Percentiles rank a stretch among this genome's conserved stretches.
Evolutionary conservation across 2,329 filamentous ascomycete species (phyloP).

Genomic region (Blastomyces emzantsi): DNA sequence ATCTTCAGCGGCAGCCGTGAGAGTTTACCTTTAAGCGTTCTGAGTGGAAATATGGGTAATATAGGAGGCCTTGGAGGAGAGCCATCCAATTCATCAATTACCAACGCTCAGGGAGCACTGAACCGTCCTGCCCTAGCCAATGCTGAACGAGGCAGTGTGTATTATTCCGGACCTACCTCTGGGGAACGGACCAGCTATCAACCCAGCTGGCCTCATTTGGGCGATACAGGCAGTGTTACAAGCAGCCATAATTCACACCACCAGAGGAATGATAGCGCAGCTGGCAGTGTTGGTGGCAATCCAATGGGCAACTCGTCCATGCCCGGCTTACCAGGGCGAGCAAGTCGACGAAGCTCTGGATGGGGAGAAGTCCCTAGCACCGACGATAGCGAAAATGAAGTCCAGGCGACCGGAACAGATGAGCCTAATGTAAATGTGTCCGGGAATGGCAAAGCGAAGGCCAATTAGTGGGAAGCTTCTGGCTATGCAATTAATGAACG

Average conservation of each 20-base stretch:
- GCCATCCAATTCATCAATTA: slow-evolving; percentile 34
- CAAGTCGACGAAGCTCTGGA: slow-evolving; percentile 37
- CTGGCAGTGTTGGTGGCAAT: slow-evolving; percentile 60
- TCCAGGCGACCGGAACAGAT: background rate
- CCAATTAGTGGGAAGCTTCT: background rate
- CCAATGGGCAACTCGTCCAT: slow-evolving; percentile 48
- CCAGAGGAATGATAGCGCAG: slow-evolving; percentile 70
- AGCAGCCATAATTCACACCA: slow-evolving; percentile 57
- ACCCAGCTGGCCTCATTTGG: slow-evolving; percentile 43
- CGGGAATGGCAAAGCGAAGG: background rate
- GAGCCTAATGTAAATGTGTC: background rate
- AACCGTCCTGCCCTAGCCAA: slow-evolving; percentile 46
- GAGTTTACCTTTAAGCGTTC: slow-evolving; percentile 53
- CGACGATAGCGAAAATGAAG: slow-evolving; percentile 24
- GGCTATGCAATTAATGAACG: background rate
- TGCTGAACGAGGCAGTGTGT: slow-evolving; percentile 57
- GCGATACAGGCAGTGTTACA: slow-evolving; percentile 66
- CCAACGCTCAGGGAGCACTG: slow-evolving; percentile 32
- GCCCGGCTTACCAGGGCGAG: slow-evolving; percentile 26
- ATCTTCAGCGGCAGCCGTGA: slow-evolving; percentile 57
- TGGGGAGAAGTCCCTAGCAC: slow-evolving; percentile 37
- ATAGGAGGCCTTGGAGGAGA: slow-evolving; percentile 19
- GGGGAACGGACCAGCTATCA: slow-evolving; percentile 79
- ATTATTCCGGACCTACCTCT: slow-evolving; percentile 50
- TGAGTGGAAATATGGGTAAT: slow-evolving; percentile 43